A percentile compares a stretch with the other conserved stretches of the same genome.
phyloP scores from a whole-genome alignment of 768 basidiomycete genomes.

The Boletus barrowsii region DNA sequence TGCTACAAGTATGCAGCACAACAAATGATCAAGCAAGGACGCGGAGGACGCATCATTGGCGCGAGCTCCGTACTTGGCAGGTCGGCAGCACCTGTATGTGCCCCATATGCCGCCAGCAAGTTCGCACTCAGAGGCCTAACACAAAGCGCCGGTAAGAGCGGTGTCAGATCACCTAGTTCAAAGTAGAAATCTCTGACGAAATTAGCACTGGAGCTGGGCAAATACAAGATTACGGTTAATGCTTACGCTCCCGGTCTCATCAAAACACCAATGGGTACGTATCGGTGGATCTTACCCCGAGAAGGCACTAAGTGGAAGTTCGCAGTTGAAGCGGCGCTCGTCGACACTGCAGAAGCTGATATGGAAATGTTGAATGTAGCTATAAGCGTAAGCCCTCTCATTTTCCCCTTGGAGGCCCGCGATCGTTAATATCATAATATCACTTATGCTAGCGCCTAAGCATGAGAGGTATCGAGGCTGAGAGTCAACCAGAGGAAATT shows the following conservation, averaged over 20 bases:
- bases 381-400: neutral
- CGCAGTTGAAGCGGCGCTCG: neutral
- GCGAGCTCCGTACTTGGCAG: slow-evolving; percentile 5
- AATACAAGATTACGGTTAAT: slow-evolving; percentile 37
- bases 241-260: slow-evolving; percentile 38
- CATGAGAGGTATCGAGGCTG: neutral
- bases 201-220: slow-evolving; percentile 30
- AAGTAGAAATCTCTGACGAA: neutral
- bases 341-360: neutral
- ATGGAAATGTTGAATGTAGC: neutral
- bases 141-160: slow-evolving; percentile 32
- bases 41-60: slow-evolving; percentile 55
- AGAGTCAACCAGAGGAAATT: slow-evolving; percentile 22
- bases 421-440: neutral
- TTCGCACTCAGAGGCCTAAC: slow-evolving; percentile 39
- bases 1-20: slow-evolving; percentile 62
- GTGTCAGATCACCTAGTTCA: neutral
- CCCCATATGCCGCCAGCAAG: slow-evolving; percentile 33
- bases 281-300: neutral
- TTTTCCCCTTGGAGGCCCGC: neutral
- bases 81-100: neutral
- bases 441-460: neutral
- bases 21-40: slow-evolving; percentile 54
- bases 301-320: neutral
- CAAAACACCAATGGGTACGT: slow-evolving; percentile 31